Evolutionary conservation across 2,329 filamentous ascomycete species (phyloP).

Genomic region (Fusarium abutilonis): DNA sequence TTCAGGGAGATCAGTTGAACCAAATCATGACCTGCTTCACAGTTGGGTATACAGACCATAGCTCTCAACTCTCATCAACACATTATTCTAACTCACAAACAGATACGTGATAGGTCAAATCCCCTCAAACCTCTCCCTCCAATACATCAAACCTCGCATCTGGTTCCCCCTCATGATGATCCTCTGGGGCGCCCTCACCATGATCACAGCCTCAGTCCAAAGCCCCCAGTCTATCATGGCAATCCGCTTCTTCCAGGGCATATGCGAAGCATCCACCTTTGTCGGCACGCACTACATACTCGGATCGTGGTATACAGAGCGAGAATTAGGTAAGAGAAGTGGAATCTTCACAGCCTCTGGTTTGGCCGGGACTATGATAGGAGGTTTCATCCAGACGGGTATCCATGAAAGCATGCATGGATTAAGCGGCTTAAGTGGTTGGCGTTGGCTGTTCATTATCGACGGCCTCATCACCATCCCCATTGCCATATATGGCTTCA

Average conservation of each 20-base stretch:
- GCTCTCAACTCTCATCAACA: no score
- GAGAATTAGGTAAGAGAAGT: constrained; percentile 69
- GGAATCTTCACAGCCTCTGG: constrained; percentile 71
- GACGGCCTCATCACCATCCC: constrained; percentile 64
- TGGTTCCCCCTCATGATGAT: constrained; percentile 73
- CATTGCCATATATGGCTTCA: constrained; percentile 49
- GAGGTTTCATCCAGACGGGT: constrained; percentile 69
- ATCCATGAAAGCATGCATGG: constrained; percentile 62
- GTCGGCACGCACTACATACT: constrained; percentile 56
- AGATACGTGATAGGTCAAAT: constrained; percentile 66
- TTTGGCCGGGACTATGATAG: constrained; percentile 62
- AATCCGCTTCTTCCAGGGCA: constrained; percentile 54
- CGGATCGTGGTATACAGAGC: constrained; percentile 67
- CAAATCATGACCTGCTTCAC: constrained; percentile 53
- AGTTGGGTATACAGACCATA: constrained; percentile 47
- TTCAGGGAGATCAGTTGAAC: constrained; percentile 57
- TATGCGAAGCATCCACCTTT: constrained; percentile 54
- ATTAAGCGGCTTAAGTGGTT: constrained; percentile 66
- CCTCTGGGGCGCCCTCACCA: constrained; percentile 71
- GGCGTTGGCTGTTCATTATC: constrained; percentile 77
- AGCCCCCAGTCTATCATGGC: constrained; percentile 52
- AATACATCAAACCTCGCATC: constrained; percentile 69
- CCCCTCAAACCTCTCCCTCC: constrained; percentile 68
- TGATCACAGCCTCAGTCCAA: constrained; percentile 58
- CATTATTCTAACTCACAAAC: neutral